Conservation (phyloP, 2,329 filamentous ascomycete genomes). For the Rutstroemia sydowiana region DNA sequence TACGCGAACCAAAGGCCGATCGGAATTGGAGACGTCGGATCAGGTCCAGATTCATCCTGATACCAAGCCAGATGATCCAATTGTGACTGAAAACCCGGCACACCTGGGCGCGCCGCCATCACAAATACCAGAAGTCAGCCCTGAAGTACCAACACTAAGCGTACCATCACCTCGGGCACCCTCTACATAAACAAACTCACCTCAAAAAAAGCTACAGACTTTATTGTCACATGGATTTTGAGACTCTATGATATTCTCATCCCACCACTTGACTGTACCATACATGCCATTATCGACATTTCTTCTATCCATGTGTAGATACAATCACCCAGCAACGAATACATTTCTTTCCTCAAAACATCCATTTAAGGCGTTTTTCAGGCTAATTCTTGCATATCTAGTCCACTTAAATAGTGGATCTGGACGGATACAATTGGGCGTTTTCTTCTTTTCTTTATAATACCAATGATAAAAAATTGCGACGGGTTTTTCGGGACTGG, state of each 20-base stretch:
- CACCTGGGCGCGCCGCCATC: slow-evolving; percentile 22
- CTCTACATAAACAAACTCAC: not conserved
- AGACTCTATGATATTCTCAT: no score
- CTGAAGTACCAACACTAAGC: slow-evolving; percentile 1
- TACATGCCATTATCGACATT: no score
- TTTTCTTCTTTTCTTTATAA: not conserved
- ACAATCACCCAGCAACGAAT: not conserved
- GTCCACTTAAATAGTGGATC: not conserved
- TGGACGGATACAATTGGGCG: no score
- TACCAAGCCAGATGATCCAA: slow-evolving; percentile 39
- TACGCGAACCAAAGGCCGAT: slow-evolving; percentile 21
- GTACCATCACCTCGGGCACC: not conserved
- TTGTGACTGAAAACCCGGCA: slow-evolving; percentile 37
- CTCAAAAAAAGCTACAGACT: no score
- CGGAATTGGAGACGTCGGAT: slow-evolving; percentile 36
- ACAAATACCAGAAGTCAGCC: slow-evolving; percentile 22
- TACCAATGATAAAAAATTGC: not conserved
- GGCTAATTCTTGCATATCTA: not conserved
- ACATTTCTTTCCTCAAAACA: not conserved
- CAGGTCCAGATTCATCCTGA: slow-evolving; percentile 42
- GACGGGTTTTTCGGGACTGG: not conserved
- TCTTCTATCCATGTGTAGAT: not conserved
- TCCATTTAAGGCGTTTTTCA: not conserved
- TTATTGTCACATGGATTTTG: no score
- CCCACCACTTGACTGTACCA: no score